phyloP scores from a whole-genome alignment of 2,329 filamentous ascomycete genomes.

The Curvularia sp. region DNA sequence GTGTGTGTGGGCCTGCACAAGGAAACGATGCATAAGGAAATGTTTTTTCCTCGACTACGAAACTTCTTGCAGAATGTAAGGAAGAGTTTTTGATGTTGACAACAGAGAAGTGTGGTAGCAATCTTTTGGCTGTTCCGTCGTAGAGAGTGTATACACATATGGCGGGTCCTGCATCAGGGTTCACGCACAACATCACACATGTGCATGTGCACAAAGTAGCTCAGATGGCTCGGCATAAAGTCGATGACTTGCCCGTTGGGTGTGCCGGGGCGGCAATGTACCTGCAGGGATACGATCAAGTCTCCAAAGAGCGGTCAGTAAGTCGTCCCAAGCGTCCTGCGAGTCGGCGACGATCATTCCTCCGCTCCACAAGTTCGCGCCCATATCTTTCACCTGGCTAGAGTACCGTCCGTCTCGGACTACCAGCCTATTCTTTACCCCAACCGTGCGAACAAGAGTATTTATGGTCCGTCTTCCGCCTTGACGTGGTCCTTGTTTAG shows the following conservation, averaged over 20 bases:
- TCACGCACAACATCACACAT: slow-evolving; percentile 34
- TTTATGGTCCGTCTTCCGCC: not conserved
- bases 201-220: slow-evolving; percentile 20
- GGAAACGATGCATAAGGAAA: slow-evolving; percentile 8
- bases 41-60: not conserved
- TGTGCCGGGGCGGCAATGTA: slow-evolving; percentile 4
- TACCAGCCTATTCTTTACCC: slow-evolving; percentile 12
- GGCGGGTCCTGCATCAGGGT: slow-evolving; percentile 16
- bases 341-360: slow-evolving; percentile 22
- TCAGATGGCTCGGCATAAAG: slow-evolving; percentile 15
- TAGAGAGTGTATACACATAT: too few relatives aligned
- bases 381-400: slow-evolving; percentile 20
- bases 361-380: slow-evolving; percentile 40
- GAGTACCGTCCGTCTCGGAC: slow-evolving; percentile 10
- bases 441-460: slow-evolving; percentile 26
- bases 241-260: slow-evolving; percentile 18
- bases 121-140: too few relatives aligned
- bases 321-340: slow-evolving; percentile 12
- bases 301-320: slow-evolving; percentile 34
- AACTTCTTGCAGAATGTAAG: not conserved
- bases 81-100: too few relatives aligned
- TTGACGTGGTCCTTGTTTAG: not conserved
- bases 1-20: slow-evolving; percentile 7
- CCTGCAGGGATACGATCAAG: slow-evolving; percentile 32
- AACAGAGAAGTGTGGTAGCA: too few relatives aligned